phyloP scores from a whole-genome alignment of 75 land plant genomes.

The Selaginella tamariscina region DNA sequence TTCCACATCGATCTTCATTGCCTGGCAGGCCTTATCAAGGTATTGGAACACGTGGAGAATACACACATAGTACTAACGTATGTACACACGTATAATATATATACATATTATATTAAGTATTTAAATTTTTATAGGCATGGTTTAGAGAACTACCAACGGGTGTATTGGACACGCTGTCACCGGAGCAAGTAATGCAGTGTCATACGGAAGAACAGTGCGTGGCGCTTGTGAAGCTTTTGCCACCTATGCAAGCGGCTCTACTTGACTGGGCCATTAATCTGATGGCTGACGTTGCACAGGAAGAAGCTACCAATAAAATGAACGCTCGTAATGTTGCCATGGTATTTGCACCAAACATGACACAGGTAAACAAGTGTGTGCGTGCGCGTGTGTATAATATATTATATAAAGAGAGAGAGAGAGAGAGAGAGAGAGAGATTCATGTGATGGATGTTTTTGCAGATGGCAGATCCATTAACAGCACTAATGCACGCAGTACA shows the following conservation, averaged over 20 bases:
- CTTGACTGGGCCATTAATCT: constrained; percentile 28
- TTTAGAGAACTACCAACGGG: constrained; percentile 28
- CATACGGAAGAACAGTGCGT: constrained; percentile 19
- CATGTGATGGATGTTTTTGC: no score
- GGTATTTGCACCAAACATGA: constrained; percentile 25
- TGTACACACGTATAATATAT: no score
- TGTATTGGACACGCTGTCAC: constrained; percentile 17
- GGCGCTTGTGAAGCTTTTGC: constrained; percentile 14
- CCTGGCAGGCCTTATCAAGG: constrained; percentile 52
- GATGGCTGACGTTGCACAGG: constrained; percentile 24
- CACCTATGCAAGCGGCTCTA: constrained; percentile 23
- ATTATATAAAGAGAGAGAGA: no score
- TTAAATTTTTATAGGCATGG: constrained; percentile 22
- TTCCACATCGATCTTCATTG: constrained; percentile 40
- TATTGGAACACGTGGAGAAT: no score
- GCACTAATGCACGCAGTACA: constrained; percentile 33
- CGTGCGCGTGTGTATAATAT: no score
- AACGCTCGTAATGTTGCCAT: constrained; percentile 26
- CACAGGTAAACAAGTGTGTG: constrained; percentile 19
- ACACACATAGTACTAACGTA: no score
- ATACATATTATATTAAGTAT: no score
- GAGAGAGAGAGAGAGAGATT: no score
- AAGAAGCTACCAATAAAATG: constrained; percentile 22
- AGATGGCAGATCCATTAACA: constrained; percentile 22
- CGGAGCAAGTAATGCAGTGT: constrained; percentile 28